These are phyloP conservation scores for Tagetes patula DNA, from an alignment of 129 eudicot genomes.

Conservation along the genomic window DNA sequence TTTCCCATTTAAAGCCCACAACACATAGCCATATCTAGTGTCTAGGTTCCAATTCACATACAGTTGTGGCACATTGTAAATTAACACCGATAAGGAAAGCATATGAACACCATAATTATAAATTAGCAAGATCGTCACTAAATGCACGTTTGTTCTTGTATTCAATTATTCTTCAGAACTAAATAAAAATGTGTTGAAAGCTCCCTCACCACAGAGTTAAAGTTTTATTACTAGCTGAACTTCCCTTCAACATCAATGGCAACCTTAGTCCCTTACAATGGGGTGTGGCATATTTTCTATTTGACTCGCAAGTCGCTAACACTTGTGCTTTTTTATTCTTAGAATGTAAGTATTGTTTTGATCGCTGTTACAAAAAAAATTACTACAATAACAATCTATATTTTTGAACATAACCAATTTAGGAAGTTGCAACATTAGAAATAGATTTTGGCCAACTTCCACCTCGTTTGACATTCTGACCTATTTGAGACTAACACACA, in stretches of 20 bases:
- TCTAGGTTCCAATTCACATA: no score
- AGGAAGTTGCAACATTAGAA: constrained; percentile 3
- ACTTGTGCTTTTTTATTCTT: background rate
- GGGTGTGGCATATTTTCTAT: background rate
- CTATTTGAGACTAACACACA: background rate
- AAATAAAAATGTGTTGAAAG: background rate
- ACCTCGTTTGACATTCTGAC: background rate
- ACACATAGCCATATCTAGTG: no score
- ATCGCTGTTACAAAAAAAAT: background rate
- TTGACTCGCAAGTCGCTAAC: background rate
- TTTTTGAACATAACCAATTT: background rate
- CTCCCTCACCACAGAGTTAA: no score
- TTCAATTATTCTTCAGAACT: background rate
- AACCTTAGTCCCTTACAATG: background rate
- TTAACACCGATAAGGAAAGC: background rate
- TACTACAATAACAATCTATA: background rate
- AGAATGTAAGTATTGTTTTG: background rate
- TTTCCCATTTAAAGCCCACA: no score
- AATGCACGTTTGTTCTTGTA: background rate
- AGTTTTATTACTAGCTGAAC: background rate
- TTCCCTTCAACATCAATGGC: background rate
- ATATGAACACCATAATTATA: background rate
- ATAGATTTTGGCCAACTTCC: background rate
- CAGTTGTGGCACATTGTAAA: no score
- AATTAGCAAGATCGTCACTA: background rate